Evolutionary conservation across 306 rosid species (phyloP).

Genomic region (Vicia villosa): DNA sequence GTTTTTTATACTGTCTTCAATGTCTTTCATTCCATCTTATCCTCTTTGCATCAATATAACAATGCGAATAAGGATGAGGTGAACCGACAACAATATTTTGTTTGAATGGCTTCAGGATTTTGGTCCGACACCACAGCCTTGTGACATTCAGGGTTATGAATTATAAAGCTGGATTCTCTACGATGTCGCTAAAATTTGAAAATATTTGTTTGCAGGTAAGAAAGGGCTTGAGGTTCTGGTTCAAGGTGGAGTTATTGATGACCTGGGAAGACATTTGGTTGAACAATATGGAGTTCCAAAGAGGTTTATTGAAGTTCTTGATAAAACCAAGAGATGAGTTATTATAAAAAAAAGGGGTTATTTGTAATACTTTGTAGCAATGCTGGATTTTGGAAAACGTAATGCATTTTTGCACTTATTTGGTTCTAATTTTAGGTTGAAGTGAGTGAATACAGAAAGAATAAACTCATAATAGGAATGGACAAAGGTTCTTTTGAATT

Average conservation of each 20-base stretch:
- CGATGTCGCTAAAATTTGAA: conserved; percentile 1
- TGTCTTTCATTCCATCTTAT: neutral
- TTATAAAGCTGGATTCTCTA: neutral
- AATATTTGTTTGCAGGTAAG: conserved; percentile 60
- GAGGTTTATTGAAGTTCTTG: conserved; percentile 87
- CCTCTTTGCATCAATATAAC: neutral
- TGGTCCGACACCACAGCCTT: neutral
- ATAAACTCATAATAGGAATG: conserved; percentile 13
- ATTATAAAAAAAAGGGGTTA: conserved; percentile 1
- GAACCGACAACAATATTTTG: neutral
- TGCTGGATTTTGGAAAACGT: neutral
- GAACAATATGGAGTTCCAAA: conserved; percentile 93
- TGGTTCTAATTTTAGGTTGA: conserved; percentile 4
- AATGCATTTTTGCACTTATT: conserved; percentile 32
- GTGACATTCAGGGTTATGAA: neutral
- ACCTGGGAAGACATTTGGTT: conserved; percentile 74
- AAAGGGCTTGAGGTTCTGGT: conserved; percentile 85
- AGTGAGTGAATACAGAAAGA: conserved; percentile 22
- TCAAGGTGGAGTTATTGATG: conserved; percentile 95
- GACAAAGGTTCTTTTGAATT: conserved; percentile 26
- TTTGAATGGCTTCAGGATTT: conserved; percentile 8
- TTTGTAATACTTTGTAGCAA: conserved; percentile 12
- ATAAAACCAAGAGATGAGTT: conserved; percentile 72
- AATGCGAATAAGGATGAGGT: neutral
- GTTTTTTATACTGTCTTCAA: neutral